Evolutionary conservation across 768 basidiomycete species (phyloP).

Genomic region (Pulveroboletus sp.): DNA sequence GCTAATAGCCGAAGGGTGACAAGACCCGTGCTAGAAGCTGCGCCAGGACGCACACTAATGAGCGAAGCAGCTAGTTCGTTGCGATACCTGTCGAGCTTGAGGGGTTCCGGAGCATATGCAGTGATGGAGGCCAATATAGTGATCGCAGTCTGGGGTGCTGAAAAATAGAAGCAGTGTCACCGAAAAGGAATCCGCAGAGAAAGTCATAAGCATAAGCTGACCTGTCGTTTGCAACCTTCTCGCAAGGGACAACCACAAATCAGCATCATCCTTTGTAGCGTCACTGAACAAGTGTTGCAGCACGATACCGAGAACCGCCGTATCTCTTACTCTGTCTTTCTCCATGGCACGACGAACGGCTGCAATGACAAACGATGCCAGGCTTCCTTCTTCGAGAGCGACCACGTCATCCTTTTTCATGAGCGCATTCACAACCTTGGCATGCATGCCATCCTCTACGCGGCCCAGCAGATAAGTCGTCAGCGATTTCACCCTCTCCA

Average conservation of each 20-base stretch:
- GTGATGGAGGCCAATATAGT: slow-evolving; percentile 61
- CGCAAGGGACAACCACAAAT: slow-evolving; percentile 71
- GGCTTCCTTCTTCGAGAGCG: slow-evolving; percentile 13
- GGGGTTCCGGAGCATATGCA: slow-evolving; percentile 59
- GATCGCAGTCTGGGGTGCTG: slow-evolving; percentile 69
- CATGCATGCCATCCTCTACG: slow-evolving; percentile 50
- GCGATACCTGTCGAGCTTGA: slow-evolving; percentile 70
- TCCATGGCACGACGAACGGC: slow-evolving; percentile 29
- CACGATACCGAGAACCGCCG: slow-evolving; percentile 56
- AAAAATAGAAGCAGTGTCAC: not conserved
- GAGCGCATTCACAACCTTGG: slow-evolving; percentile 35
- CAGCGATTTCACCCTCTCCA: slow-evolving; percentile 46
- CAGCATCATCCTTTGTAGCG: slow-evolving; percentile 59
- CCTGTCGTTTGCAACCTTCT: slow-evolving; percentile 59
- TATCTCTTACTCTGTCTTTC: slow-evolving; percentile 48
- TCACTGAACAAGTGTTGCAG: slow-evolving; percentile 57
- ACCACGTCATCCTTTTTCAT: slow-evolving; percentile 25
- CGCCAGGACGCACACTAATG: slow-evolving; percentile 56
- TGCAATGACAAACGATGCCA: slow-evolving; percentile 30
- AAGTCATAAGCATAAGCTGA: slow-evolving; percentile 33
- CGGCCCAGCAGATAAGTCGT: slow-evolving; percentile 56
- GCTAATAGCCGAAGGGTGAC: slow-evolving; percentile 61
- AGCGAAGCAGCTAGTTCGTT: slow-evolving; percentile 87
- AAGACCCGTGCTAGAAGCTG: slow-evolving; percentile 68
- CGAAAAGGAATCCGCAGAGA: not conserved